phyloP scores from a whole-genome alignment of 331 rosid genomes.

The Arachis monticola region DNA sequence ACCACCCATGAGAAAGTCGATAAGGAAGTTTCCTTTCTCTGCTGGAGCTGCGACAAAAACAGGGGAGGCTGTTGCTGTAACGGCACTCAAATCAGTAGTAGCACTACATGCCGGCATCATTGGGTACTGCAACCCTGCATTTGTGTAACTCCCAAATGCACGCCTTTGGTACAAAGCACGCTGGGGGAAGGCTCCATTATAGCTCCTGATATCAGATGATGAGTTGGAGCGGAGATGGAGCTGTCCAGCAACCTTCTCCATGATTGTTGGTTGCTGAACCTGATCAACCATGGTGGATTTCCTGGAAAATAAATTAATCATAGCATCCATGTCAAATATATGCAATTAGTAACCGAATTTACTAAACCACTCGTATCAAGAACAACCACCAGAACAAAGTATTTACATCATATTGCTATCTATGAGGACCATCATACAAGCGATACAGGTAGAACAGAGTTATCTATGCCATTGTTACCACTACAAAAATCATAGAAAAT shows the following conservation, averaged over 20 bases:
- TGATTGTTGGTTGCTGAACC: conserved; percentile 70
- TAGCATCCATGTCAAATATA: conserved; percentile 18
- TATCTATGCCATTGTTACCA: neutral
- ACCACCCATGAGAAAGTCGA: conserved; percentile 94
- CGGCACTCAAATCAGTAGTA: conserved; percentile 57
- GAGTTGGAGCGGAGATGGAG: conserved; percentile 45
- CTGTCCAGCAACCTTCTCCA: conserved; percentile 75
- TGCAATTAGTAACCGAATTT: neutral
- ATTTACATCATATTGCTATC: neutral
- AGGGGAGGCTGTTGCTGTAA: conserved; percentile 66
- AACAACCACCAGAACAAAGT: neutral
- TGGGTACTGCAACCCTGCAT: conserved; percentile 66
- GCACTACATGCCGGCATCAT: conserved; percentile 55
- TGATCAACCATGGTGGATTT: conserved; percentile 72
- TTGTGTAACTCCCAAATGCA: conserved; percentile 63
- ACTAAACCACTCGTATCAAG: neutral
- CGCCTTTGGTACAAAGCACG: conserved; percentile 63
- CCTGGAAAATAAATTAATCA: conserved; percentile 28
- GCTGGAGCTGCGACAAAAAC: conserved; percentile 80
- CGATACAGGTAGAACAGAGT: neutral
- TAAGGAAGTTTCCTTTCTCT: conserved; percentile 68
- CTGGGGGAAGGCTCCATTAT: conserved; percentile 47
- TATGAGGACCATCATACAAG: neutral
- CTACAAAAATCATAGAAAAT: neutral
- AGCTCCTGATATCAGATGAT: conserved; percentile 47